Evolutionary conservation across 352 stramenopile genomes (phyloP), one percentile per base, ranked within the genome.

Genomic region (Aphanomyces stellatus): DNA sequence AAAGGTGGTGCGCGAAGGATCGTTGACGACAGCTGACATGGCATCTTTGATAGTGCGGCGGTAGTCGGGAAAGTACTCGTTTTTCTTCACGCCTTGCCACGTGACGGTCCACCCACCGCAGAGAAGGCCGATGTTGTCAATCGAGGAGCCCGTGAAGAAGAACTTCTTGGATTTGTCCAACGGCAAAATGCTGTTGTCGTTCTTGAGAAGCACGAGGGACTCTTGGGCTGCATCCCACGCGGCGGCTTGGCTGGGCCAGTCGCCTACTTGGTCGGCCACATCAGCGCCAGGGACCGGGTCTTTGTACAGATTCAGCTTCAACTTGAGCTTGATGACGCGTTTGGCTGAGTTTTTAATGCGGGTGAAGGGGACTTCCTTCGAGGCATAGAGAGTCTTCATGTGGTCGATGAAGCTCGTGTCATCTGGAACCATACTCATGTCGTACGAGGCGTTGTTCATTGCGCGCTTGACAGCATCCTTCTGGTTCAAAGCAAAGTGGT

Each of bases 381-480:
- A 10, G 33, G 81, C 4, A 4, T 87, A 69, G n/a, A 79, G 72
- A 2, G 61, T 51, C 27, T 82, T 84, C 24, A 66, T 74, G 31
- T 90, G 65, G 42, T 90, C 79, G 51, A 90, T 85, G 41, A 75
- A 73, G 49, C 82, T 73, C 27, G 83, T 77, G 55, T 79, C 86
- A 74, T 88, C 88, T 41, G 85, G 82, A 64, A 96, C 82, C 72
- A 98, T 85, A 27, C 87, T 88, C 74, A 96, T 98, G 73, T 98
- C 93, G 46, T 98, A 95, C 57, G 85, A 80, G 0, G 88, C 86
- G 46, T 94, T 76, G 28, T 69, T 72, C 27, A 97, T 73, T 2
- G 84, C 62, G 69, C 93, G 79, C 35, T 73, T 73, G 5, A 94
- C 76, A 1, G 89, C 87, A 13, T 90, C 75, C 27, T 79, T 69